These are phyloP conservation scores for Amphirosellinia nigrospora DNA, from an alignment of 495 filamentous ascomycete species.

Conservation along the genomic window DNA sequence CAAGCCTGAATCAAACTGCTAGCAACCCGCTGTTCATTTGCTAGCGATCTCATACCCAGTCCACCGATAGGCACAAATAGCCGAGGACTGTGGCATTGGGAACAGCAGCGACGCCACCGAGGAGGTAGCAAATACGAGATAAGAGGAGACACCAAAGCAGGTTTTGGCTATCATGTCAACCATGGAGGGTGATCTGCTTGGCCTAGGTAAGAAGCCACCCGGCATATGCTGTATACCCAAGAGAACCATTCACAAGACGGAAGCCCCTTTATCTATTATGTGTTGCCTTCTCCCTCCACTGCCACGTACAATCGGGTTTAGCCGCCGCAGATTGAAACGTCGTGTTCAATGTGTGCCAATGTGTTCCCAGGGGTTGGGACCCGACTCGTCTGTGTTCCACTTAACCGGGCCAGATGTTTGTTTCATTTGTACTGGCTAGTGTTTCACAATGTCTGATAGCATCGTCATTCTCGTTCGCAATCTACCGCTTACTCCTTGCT, in stretches of 20 bases:
- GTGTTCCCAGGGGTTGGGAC: conserved; percentile 5
- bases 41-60: conserved; percentile 7
- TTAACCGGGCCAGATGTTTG: conserved; percentile 46
- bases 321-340: conserved; percentile 10
- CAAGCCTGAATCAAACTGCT: conserved; percentile 10
- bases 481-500: conserved; percentile 45
- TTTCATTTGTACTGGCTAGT: conserved; percentile 58
- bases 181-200: conserved; percentile 28
- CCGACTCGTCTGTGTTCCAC: conserved; percentile 38
- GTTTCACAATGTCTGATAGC: conserved; percentile 57
- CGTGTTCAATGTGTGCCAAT: background rate
- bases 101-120: conserved; percentile 24
- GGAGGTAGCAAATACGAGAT: conserved; percentile 23
- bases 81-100: conserved; percentile 1
- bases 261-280: conserved; percentile 22
- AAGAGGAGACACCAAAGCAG: conserved; percentile 21
- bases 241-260: conserved; percentile 10
- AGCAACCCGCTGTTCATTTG: conserved; percentile 18
- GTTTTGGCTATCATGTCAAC: conserved; percentile 25
- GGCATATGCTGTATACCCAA: conserved; percentile 6
- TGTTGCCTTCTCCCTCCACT: background rate
- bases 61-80: background rate
- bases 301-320: conserved; percentile 4
- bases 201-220: conserved; percentile 24
- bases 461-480: conserved; percentile 53